Evolutionary conservation across 106 monocot genomes (phyloP).

Genomic region (Dendrobium huoshanense): DNA sequence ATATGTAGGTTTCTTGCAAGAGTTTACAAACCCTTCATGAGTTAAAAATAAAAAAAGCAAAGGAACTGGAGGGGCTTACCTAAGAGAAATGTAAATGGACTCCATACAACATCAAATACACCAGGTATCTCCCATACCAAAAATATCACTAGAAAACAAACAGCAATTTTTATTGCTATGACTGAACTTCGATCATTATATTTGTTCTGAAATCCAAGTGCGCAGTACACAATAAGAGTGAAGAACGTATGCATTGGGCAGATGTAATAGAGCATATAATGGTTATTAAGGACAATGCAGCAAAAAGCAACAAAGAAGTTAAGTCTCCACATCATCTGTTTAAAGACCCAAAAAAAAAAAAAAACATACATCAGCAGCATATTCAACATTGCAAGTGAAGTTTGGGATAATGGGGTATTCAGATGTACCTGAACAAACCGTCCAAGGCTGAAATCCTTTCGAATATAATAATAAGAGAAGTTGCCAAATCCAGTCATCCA

Average conservation of each 20-base stretch:
- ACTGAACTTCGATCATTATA: constrained; percentile 28
- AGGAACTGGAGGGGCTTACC: constrained; percentile 8
- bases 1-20: neutral
- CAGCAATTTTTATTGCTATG: constrained; percentile 23
- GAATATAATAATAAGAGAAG: constrained; percentile 39
- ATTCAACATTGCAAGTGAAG: neutral
- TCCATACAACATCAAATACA: constrained; percentile 37
- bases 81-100: constrained; percentile 36
- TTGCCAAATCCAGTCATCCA: constrained; percentile 46
- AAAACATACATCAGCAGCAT: neutral
- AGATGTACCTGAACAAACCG: constrained; percentile 9
- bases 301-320: constrained; percentile 39
- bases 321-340: constrained; percentile 46
- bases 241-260: constrained; percentile 46
- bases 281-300: constrained; percentile 34
- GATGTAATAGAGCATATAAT: constrained; percentile 44
- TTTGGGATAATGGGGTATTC: neutral
- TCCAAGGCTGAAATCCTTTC: constrained; percentile 34
- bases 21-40: neutral
- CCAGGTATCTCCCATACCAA: constrained; percentile 42
- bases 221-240: constrained; percentile 32
- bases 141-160: constrained; percentile 34
- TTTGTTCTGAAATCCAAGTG: constrained; percentile 36
- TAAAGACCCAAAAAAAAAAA: neutral
- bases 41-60: neutral